phyloP scores from a whole-genome alignment of 305 asterid genomes.

The Solanum hybrid region DNA sequence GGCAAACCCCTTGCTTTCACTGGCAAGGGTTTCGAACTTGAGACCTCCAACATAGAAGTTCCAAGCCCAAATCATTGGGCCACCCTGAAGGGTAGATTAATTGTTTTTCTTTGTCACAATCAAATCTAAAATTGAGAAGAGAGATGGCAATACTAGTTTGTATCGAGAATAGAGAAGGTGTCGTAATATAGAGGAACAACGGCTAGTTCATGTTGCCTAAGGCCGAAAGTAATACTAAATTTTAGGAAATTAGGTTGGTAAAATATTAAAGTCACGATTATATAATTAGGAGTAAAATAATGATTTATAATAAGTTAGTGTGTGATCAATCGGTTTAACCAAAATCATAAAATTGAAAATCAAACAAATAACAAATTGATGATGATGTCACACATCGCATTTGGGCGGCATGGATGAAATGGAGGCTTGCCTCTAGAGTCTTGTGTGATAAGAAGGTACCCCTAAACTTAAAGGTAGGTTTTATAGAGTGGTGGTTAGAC shows the following conservation, averaged over 20 bases:
- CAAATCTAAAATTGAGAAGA: not conserved
- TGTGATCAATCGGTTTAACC: no score
- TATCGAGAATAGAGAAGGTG: not conserved
- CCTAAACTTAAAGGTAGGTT: not conserved
- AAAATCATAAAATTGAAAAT: not conserved
- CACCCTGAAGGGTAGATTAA: no score
- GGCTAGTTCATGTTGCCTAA: not conserved
- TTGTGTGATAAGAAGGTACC: not conserved
- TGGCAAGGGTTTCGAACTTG: no score
- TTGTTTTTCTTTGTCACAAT: not conserved
- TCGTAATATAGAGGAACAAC: not conserved
- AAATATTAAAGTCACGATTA: no score
- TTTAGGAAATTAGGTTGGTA: not conserved
- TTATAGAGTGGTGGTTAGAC: not conserved
- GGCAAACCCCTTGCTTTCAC: no score
- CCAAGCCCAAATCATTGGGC: accelerated
- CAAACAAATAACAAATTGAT: not conserved
- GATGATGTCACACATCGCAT: not conserved
- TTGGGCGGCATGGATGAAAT: not conserved
- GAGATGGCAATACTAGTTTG: not conserved
- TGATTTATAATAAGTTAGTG: not conserved
- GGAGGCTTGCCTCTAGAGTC: not conserved
- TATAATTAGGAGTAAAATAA: not conserved
- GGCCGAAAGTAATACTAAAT: not conserved
- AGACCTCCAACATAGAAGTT: no score